These are phyloP conservation scores for Fusarium sp. DNA, from an alignment of 2,329 filamentous ascomycete genomes.

Conservation along the genomic window DNA sequence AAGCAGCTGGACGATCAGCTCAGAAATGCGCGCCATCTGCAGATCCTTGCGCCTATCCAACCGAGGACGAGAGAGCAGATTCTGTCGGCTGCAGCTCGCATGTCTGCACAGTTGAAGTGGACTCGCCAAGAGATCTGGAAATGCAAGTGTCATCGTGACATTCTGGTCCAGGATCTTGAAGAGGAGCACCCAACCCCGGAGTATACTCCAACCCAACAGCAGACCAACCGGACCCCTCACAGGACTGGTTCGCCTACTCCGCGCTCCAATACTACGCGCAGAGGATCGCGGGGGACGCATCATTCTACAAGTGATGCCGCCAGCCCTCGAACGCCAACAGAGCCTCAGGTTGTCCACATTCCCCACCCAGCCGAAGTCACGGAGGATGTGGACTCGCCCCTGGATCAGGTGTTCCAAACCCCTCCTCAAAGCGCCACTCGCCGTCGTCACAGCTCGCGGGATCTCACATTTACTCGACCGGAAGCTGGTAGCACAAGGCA, in stretches of 20 bases:
- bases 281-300: slow-evolving; percentile 44
- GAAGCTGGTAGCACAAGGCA: slow-evolving; percentile 41
- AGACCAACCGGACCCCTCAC: slow-evolving; percentile 34
- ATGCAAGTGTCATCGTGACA: slow-evolving; percentile 89
- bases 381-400: slow-evolving; percentile 40
- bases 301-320: slow-evolving; percentile 38
- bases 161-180: slow-evolving; percentile 84
- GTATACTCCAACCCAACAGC: slow-evolving; percentile 42
- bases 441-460: slow-evolving; percentile 40
- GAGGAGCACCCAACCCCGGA: slow-evolving; percentile 66
- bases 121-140: slow-evolving; percentile 94
- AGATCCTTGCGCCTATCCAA: slow-evolving; percentile 89
- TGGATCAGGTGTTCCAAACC: slow-evolving; percentile 45
- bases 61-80: slow-evolving; percentile 89
- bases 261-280: slow-evolving; percentile 32
- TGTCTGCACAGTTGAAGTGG: slow-evolving; percentile 93
- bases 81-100: slow-evolving; percentile 82
- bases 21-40: slow-evolving; percentile 88
- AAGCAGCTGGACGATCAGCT: slow-evolving; percentile 85
- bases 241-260: slow-evolving; percentile 43
- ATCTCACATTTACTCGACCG: slow-evolving; percentile 36
- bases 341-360: slow-evolving; percentile 31
- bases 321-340: slow-evolving; percentile 42
- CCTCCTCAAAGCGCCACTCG: slow-evolving; percentile 45
- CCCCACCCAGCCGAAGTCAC: slow-evolving; percentile 28